Evolutionary conservation across 768 basidiomycete genomes (phyloP).

Genomic region (Phlebiopsis gigantea): DNA sequence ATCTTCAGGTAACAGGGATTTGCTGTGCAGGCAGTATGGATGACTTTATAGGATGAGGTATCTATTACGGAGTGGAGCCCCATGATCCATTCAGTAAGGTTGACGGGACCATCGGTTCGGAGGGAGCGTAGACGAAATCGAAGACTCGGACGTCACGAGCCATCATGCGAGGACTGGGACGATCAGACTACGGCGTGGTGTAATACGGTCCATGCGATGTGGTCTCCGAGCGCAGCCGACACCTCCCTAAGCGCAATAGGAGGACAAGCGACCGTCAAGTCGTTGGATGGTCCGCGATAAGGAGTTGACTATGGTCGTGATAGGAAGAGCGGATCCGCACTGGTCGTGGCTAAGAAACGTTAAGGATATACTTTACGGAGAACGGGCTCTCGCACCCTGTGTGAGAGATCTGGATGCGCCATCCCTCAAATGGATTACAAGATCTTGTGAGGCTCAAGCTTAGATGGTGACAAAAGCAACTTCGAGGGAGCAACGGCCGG

Average conservation of each 20-base stretch:
- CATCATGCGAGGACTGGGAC: conserved; percentile 1
- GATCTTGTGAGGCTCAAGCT: too few relatives aligned
- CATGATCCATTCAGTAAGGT: conserved; percentile 8
- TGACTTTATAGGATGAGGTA: conserved; percentile 1
- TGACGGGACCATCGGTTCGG: conserved; percentile 10
- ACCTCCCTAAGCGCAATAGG: neutral
- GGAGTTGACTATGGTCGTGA: conserved; percentile 3
- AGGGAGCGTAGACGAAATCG: neutral
- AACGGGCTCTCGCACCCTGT: neutral
- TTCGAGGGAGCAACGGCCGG: neutral
- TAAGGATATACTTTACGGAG: neutral
- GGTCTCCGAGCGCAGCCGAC: conserved; percentile 2
- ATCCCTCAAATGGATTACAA: neutral
- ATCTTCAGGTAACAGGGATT: neutral
- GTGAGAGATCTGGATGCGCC: neutral
- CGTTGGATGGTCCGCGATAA: conserved; percentile 11
- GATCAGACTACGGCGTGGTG: conserved; percentile 9
- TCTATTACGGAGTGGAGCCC: conserved; percentile 11
- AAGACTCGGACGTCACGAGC: conserved; percentile 8
- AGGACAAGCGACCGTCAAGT: neutral
- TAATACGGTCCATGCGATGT: conserved; percentile 1
- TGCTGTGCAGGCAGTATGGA: neutral
- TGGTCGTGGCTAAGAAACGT: neutral
- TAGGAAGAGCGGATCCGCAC: conserved; percentile 3
- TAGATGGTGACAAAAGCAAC: neutral